Evolutionary conservation across 2,329 filamentous ascomycete genomes (phyloP).

Genomic region (Tolypocladium paradoxum): DNA sequence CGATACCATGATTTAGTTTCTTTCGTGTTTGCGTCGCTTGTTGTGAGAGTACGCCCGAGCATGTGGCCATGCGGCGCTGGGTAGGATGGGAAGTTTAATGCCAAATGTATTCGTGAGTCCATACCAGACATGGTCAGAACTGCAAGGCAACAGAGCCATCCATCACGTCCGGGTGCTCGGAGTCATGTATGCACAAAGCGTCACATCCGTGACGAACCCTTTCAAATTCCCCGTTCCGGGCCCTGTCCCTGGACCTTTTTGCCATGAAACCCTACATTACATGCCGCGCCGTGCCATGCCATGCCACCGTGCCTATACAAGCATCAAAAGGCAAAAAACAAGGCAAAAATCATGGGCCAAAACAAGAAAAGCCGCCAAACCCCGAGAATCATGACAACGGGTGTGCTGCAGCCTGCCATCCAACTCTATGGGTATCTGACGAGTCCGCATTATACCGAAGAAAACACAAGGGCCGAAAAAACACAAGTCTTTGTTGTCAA

Average conservation of each 20-base stretch:
- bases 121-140: background rate
- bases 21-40: no score
- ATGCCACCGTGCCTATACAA: background rate
- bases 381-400: background rate
- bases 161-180: background rate
- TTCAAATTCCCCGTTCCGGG: background rate
- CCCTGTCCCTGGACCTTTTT: background rate
- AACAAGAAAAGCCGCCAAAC: constrained; percentile 2
- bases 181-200: background rate
- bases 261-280: background rate
- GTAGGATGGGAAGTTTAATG: background rate
- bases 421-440: constrained; percentile 15
- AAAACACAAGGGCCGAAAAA: background rate
- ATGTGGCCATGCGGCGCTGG: background rate
- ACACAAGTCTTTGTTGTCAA: background rate
- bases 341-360: background rate
- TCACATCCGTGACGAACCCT: background rate
- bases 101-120: background rate
- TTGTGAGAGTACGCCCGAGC: background rate
- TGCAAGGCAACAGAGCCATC: background rate
- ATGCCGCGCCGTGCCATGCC: background rate
- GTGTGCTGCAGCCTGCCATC: constrained; percentile 6
- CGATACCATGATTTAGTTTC: background rate
- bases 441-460: constrained; percentile 3
- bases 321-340: constrained; percentile 4